Percentiles rank a stretch among this genome's conserved stretches.
These are phyloP conservation scores for Termitomyces eurrhizus DNA, from an alignment of 768 basidiomycete genomes.

Conservation along the genomic window DNA sequence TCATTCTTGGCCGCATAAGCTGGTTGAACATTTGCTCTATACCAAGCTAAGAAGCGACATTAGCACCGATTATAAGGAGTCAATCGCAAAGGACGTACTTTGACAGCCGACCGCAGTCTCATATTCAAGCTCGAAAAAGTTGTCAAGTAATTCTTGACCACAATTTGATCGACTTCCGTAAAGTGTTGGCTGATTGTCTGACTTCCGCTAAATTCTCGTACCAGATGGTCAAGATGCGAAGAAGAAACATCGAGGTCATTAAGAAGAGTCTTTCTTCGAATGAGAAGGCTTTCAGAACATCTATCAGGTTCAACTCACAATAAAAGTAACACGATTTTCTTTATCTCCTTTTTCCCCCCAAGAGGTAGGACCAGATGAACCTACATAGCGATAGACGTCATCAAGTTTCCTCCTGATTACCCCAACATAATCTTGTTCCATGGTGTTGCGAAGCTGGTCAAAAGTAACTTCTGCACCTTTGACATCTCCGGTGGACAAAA, in stretches of 20 bases:
- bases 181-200: conserved; percentile 65
- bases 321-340: conserved; percentile 76
- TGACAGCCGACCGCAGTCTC: conserved; percentile 69
- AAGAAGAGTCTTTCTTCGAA: conserved; percentile 60
- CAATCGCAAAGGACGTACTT: conserved; percentile 40
- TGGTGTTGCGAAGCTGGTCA: conserved; percentile 60
- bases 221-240: conserved; percentile 81
- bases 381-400: conserved; percentile 68
- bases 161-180: conserved; percentile 47
- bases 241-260: conserved; percentile 95
- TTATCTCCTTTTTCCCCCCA: conserved; percentile 75
- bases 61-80: background rate
- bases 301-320: conserved; percentile 49
- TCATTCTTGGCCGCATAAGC: conserved; percentile 80
- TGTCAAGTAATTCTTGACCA: conserved; percentile 44
- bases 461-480: conserved; percentile 54
- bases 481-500: conserved; percentile 74
- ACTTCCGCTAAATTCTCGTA: conserved; percentile 57
- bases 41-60: conserved; percentile 49
- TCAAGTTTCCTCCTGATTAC: conserved; percentile 85
- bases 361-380: conserved; percentile 35
- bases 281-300: background rate
- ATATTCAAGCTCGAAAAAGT: conserved; percentile 50
- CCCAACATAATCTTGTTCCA: conserved; percentile 81
- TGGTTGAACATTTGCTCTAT: conserved; percentile 97